phyloP scores from a whole-genome alignment of 495 filamentous ascomycete species.

The Rostrohypoxylon terebratum region DNA sequence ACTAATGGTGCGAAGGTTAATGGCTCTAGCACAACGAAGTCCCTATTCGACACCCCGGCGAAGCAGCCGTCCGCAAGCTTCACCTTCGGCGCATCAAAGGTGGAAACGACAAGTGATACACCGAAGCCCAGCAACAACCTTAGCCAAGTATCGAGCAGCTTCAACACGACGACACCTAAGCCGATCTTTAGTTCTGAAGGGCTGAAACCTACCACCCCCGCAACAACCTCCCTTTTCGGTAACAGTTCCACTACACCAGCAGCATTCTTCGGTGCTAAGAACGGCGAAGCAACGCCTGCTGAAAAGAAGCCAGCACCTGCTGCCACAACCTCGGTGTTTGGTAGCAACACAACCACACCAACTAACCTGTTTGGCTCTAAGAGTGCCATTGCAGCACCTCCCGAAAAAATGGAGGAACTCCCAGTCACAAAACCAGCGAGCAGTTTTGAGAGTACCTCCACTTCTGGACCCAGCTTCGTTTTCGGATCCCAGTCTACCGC shows the following conservation, averaged over 20 bases:
- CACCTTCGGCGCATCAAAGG: conserved; percentile 46
- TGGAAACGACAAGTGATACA: conserved; percentile 8
- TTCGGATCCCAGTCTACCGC: conserved; percentile 40
- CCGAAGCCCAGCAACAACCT: conserved; percentile 16
- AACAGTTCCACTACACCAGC: conserved; percentile 27
- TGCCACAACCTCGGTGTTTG: conserved; percentile 46
- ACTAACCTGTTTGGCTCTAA: conserved; percentile 31
- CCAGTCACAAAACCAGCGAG: conserved; percentile 31
- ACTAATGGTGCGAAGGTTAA: conserved; percentile 19
- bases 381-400: conserved; percentile 39
- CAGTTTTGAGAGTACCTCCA: conserved; percentile 34
- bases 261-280: conserved; percentile 35
- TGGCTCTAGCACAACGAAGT: conserved; percentile 33
- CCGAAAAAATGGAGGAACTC: conserved; percentile 45
- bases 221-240: conserved; percentile 48
- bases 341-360: conserved; percentile 31
- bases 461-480: conserved; percentile 36
- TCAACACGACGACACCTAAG: conserved; percentile 25
- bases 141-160: conserved; percentile 31
- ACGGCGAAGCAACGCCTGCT: conserved; percentile 44
- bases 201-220: conserved; percentile 38
- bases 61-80: conserved; percentile 50
- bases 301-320: conserved; percentile 41
- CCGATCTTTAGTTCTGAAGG: conserved; percentile 48
- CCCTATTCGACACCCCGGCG: conserved; percentile 35